Conservation (phyloP, 306 rosid genomes). For the Vachellia collinsii region DNA sequence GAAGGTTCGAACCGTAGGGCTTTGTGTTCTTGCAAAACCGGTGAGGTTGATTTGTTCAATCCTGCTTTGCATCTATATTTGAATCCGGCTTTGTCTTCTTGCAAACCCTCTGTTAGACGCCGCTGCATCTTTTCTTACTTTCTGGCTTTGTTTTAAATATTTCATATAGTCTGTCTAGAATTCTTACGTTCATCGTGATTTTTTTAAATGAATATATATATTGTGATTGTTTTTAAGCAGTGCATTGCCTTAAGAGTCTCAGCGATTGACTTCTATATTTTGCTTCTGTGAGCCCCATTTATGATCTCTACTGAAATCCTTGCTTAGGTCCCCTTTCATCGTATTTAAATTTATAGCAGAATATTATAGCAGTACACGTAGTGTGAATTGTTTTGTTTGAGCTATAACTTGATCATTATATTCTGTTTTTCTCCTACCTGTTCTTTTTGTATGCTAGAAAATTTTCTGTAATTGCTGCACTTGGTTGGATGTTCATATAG, state of each 20-base stretch:
- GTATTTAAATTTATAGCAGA: not conserved
- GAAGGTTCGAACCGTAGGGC: too few species aligned
- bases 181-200: not conserved
- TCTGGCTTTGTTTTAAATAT: too few species aligned
- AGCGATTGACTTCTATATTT: not conserved
- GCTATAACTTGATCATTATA: not conserved
- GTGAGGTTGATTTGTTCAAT: too few species aligned
- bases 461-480: conserved; percentile 16
- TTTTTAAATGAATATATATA: not conserved
- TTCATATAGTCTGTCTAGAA: conserved; percentile 1
- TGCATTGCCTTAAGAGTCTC: not conserved
- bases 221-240: not conserved
- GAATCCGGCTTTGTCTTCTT: too few species aligned
- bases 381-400: not conserved
- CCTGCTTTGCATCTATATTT: too few species aligned
- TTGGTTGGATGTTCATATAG: conserved; percentile 30
- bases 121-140: too few species aligned
- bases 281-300: conserved; percentile 5
- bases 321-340: conserved; percentile 17
- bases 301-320: conserved; percentile 6
- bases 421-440: not conserved
- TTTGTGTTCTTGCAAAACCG: too few species aligned
- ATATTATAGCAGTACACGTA: not conserved
- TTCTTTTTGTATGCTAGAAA: conserved; percentile 24
- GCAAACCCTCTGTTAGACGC: too few species aligned